A percentile compares a stretch with the other conserved stretches of the same genome.
phyloP scores from a whole-genome alignment of 148 eudicot species.

The Diospyros kaki region DNA sequence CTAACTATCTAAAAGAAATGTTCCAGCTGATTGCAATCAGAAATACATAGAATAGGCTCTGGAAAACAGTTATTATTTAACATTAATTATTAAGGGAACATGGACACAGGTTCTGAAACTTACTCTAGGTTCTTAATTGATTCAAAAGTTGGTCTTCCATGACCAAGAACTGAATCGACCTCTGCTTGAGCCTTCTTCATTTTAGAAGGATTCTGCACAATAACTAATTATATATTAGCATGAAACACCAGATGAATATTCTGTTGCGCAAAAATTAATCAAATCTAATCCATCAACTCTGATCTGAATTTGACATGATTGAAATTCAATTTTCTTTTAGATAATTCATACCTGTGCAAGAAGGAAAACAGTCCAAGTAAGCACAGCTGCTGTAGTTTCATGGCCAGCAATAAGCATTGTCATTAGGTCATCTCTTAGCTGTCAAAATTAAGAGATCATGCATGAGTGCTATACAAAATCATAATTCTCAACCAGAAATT shows the following conservation, averaged over 20 bases:
- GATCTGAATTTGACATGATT: not conserved
- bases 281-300: not conserved
- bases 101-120: conserved; percentile 12
- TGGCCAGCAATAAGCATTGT: conserved; percentile 99
- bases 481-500: not conserved
- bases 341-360: conserved; percentile 66
- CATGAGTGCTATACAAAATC: not conserved
- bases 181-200: conserved; percentile 97
- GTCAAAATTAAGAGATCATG: conserved; percentile 22
- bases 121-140: conserved; percentile 79
- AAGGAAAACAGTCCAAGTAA: conserved; percentile 93
- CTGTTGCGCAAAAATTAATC: not conserved
- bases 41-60: not conserved
- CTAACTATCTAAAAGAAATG: not conserved
- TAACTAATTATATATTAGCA: conserved; percentile 16
- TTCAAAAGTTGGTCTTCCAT: conserved; percentile 59
- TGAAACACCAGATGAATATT: not conserved
- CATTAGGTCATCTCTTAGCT: conserved; percentile 99
- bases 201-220: conserved; percentile 75
- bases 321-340: not conserved
- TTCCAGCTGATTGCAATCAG: not conserved
- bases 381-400: conserved; percentile 98
- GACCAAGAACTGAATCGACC: conserved; percentile 74
- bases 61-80: not conserved
- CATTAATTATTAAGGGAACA: conserved; percentile 10